Base-by-base conservation (phyloP, 768 basidiomycete genomes). In the Auricularia sp. region DNA sequence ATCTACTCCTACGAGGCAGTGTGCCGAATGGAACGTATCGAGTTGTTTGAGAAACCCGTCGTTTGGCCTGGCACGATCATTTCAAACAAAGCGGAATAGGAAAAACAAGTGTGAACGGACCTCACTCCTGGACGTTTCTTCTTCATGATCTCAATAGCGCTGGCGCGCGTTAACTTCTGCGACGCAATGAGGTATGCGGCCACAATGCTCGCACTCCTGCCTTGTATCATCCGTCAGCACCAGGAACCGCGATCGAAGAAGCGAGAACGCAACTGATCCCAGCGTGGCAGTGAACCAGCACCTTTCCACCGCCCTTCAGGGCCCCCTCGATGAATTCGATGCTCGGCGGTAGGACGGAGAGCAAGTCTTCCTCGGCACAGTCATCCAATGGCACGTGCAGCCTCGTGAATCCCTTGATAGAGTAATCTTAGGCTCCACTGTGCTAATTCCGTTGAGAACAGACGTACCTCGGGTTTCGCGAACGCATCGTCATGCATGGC, bases 261-360 rank as follows among this genome's bases (percentile, higher is more conserved):
- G 5, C 29, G n/a, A 35, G 34, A 61, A 67, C 3, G 39, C 8
- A 39, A 91, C 91, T 92, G 74, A 92, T 80, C 33, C 94, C 94
- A 29, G 91, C 92, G 63, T 91, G 87, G 71, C 94, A 96, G 74
- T 97, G 94, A 0, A 97, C 90, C 21, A 96, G 77, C 1, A 98
- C 87, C 1, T 88, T 87, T 36, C 86, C 77, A 0, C 83, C 85
- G 70, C 88, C 89, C 72, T 86, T 82, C 2, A 94, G 74, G 68
- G 93, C 89, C 12, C 82, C 80, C 67, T 90, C 81, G 58, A 97
- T 93, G 76, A 93, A 94, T 3, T 87, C 83, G 64, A 94, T 91
- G 3, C 87, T 84, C 1, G 88, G 84, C 10, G 91, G 76, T 66
- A 97, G 79, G 70, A 3, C 39, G 39, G 93, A 90, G 3, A 83